Percentiles rank a stretch among this genome's conserved stretches.
Evolutionary conservation across 2,329 filamentous ascomycete species (phyloP).

Genomic region (Penicillium sp.): DNA sequence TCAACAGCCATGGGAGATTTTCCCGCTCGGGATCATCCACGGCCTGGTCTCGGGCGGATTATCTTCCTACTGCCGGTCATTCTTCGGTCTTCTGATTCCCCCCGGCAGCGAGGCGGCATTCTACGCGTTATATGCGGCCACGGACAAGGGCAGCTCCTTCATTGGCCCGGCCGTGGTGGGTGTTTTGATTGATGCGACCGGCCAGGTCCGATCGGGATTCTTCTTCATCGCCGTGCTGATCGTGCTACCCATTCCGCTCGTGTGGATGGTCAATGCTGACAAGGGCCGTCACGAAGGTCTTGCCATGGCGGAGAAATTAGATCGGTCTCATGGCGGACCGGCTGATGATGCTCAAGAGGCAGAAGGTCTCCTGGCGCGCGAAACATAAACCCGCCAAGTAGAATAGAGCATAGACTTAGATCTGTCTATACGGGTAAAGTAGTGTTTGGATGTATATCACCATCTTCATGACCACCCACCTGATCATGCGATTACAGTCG

Average conservation of each 20-base stretch:
- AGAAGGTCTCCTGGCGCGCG: slow-evolving; percentile 24
- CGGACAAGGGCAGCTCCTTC: slow-evolving; percentile 84
- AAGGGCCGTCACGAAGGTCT: slow-evolving; percentile 32
- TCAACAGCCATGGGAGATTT: slow-evolving; percentile 90
- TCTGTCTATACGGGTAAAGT: too few relatives aligned
- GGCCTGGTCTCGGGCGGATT: slow-evolving; percentile 82
- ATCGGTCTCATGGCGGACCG: slow-evolving; percentile 13
- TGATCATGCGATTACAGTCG: too few relatives aligned
- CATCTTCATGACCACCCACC: too few relatives aligned
- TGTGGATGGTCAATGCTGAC: slow-evolving; percentile 60
- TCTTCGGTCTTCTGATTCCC: slow-evolving; percentile 84
- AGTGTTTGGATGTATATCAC: neutral
- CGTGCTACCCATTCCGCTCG: slow-evolving; percentile 69
- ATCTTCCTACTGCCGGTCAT: slow-evolving; percentile 75
- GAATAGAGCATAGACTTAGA: neutral
- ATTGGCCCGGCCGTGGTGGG: slow-evolving; percentile 89
- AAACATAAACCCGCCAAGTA: slow-evolving; percentile 2
- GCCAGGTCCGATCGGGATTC: slow-evolving; percentile 73
- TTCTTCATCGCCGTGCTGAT: slow-evolving; percentile 82
- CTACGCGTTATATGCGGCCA: slow-evolving; percentile 89
- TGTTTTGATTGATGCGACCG: slow-evolving; percentile 71
- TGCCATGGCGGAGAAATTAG: slow-evolving; percentile 28
- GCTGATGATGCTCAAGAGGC: slow-evolving; percentile 23
- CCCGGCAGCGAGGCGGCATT: slow-evolving; percentile 87
- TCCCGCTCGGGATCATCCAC: slow-evolving; percentile 76